Evolutionary conservation across 768 basidiomycete genomes (phyloP), one percentile per base, ranked within the genome.

Genomic region (Amanita rimosa): DNA sequence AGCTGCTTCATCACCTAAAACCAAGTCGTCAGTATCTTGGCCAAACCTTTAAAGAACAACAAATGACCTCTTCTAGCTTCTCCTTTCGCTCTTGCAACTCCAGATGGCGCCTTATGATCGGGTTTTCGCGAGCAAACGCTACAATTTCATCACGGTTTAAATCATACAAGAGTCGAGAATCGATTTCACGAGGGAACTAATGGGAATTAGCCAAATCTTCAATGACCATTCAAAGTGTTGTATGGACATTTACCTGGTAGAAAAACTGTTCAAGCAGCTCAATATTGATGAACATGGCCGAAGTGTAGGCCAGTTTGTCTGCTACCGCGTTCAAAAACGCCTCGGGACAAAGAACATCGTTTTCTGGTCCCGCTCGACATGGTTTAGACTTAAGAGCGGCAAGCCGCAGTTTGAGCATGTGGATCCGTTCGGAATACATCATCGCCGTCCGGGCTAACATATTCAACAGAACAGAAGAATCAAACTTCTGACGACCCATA

Each of bases 221-320:
- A 52, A 27, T 42, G 50, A 43, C 40, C 43, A 37, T 44, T 41
- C 21, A n/a, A 24, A 35, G 27, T 17, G 24, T 43, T 17, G 24
- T 43, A 22, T 17, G 26, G 5, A 26, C 5, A 61, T 75, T 38
- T 55, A 88, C 91, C 73, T 95, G 91, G 60, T 98, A 96, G 73
- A 98, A 98, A 74, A 98, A 99, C 57, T 97, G 94, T 58, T 96
- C 94, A 1, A 98, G 76, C 8, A 99, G 73, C 62, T 99, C 96
- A 51, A 99, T 96, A 67, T 93, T 96, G 73, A 99, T 96, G 64
- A 98, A 98, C 85, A 97, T 91, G 2, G 94, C 81, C 2, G 92
- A 90, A 0, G 95, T 98, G 60, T 92, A 84, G 1, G 94, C 92
- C 36, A 99, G 74, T 65, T 99, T 98, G 63, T 97, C 90, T 2